Evolutionary conservation across 192 early-diverging fungal species (phyloP).

Genomic region (Neocallimastix lanati): DNA sequence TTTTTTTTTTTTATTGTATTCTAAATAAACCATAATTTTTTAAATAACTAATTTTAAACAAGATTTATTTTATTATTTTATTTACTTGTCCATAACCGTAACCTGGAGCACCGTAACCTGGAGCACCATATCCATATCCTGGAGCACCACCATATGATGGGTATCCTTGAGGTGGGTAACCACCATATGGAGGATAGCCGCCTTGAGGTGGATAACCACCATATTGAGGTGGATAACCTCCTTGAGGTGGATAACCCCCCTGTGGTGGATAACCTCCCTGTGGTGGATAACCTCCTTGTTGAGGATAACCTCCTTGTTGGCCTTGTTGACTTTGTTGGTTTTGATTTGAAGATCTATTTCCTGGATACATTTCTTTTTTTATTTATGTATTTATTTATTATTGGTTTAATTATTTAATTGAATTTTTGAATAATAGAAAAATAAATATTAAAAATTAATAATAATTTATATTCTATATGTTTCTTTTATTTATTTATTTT

Average conservation of each 20-base stretch:
- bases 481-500: too few species aligned
- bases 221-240: neutral
- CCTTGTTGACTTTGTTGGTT: neutral
- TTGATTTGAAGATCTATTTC: neutral
- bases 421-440: too few species aligned
- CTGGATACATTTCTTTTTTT: neutral
- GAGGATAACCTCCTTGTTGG: neutral
- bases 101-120: neutral
- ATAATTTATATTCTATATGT: too few species aligned
- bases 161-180: neutral
- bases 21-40: too few species aligned
- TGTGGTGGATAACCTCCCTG: neutral
- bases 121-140: neutral
- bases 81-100: neutral
- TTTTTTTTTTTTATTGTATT: too few species aligned
- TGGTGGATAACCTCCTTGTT: neutral
- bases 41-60: too few species aligned
- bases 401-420: too few species aligned
- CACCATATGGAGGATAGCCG: neutral
- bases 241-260: neutral
- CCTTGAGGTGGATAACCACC: neutral
- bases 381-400: neutral
- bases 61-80: neutral
- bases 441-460: too few species aligned
- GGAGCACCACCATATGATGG: neutral